These are phyloP conservation scores for Leptosphaerulina australis DNA, from an alignment of 2,329 filamentous ascomycete species.

Conservation along the genomic window DNA sequence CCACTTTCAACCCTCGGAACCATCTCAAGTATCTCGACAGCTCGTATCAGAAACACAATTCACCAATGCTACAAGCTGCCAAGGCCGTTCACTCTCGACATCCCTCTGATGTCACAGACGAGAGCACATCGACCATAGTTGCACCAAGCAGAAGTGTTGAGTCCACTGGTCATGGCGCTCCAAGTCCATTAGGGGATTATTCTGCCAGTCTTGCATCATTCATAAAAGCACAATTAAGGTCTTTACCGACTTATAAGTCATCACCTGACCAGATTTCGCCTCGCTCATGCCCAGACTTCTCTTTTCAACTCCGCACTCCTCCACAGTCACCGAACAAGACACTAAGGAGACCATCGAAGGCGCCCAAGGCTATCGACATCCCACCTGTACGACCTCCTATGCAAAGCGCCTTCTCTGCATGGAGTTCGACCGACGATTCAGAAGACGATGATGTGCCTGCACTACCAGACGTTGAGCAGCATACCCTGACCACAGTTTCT, in stretches of 20 bases:
- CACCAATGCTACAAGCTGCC: slow-evolving; percentile 14
- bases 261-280: slow-evolving; percentile 29
- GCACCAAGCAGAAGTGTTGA: slow-evolving; percentile 13
- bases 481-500: slow-evolving; percentile 9
- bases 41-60: slow-evolving; percentile 21
- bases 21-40: slow-evolving; percentile 40
- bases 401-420: slow-evolving; percentile 45
- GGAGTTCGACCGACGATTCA: slow-evolving; percentile 47
- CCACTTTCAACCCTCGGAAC: slow-evolving; percentile 37
- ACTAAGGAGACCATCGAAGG: slow-evolving; percentile 25
- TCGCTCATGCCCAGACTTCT: slow-evolving; percentile 42
- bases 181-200: slow-evolving; percentile 40
- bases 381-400: slow-evolving; percentile 42
- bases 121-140: slow-evolving; percentile 39
- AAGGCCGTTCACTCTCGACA: slow-evolving; percentile 32
- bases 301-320: slow-evolving; percentile 27
- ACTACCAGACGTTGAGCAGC: slow-evolving; percentile 20
- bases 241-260: slow-evolving; percentile 43
- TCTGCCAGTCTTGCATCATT: slow-evolving; percentile 47
- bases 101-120: slow-evolving; percentile 40
- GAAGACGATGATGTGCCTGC: slow-evolving; percentile 28
- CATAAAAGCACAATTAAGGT: slow-evolving; percentile 42
- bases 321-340: slow-evolving; percentile 30
- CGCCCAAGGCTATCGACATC: slow-evolving; percentile 37
- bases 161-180: slow-evolving; percentile 10